Conservation (phyloP, 768 basidiomycete genomes). For the Dendrothele bispora region DNA sequence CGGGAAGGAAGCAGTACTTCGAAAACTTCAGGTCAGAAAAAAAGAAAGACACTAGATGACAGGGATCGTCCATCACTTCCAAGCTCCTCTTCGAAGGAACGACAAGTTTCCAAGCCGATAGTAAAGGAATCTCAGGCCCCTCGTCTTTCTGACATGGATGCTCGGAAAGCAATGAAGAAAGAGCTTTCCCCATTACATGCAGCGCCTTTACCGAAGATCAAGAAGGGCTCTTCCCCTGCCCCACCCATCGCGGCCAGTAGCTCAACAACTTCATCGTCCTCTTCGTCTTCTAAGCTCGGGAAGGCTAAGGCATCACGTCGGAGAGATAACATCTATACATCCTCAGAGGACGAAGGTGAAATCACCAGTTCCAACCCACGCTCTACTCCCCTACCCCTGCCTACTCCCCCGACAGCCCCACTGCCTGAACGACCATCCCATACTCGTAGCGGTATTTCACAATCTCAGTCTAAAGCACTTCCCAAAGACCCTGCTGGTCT, state of each 20-base stretch:
- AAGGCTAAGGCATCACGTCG: slow-evolving; percentile 56
- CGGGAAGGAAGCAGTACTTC: slow-evolving; percentile 19
- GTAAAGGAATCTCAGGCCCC: slow-evolving; percentile 12
- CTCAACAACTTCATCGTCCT: slow-evolving; percentile 10
- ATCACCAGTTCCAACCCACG: slow-evolving; percentile 23
- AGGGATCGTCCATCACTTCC: slow-evolving; percentile 7
- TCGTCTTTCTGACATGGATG: slow-evolving; percentile 4
- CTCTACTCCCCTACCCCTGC: slow-evolving; percentile 17
- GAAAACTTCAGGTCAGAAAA: slow-evolving; percentile 31
- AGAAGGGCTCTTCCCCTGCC: slow-evolving; percentile 34
- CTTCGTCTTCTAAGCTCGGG: slow-evolving; percentile 10
- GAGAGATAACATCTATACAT: slow-evolving; percentile 63
- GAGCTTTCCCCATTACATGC: slow-evolving; percentile 18
- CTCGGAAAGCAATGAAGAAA: not conserved
- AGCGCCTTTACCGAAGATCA: slow-evolving; percentile 28
- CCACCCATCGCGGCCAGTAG: slow-evolving; percentile 22
- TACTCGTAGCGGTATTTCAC: slow-evolving; percentile 26
- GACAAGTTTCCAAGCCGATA: slow-evolving; percentile 17
- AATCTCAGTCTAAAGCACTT: slow-evolving; percentile 27
- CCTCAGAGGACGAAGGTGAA: slow-evolving; percentile 62
- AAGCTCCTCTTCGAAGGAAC: not conserved
- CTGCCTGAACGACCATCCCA: no score
- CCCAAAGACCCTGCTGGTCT: slow-evolving; percentile 48
- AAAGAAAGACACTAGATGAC: slow-evolving; percentile 41
- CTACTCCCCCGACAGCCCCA: slow-evolving; percentile 25